Base-by-base conservation (phyloP, 2,329 filamentous ascomycete genomes). In the Huntiella moniliformis region DNA sequence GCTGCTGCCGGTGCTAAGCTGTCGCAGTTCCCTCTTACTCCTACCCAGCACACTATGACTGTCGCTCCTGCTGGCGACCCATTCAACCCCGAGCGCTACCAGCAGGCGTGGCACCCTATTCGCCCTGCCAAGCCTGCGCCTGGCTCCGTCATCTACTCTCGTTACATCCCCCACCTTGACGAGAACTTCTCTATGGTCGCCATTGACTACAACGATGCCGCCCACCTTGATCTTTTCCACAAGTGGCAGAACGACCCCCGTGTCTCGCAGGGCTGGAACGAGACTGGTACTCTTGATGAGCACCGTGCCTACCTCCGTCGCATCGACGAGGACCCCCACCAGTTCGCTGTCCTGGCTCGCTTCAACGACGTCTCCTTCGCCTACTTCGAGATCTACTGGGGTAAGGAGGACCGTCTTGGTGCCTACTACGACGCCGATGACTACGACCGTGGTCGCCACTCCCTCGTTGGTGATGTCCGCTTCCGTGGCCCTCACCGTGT, bases 301-400 rank as follows among this genome's bases (percentile, higher is more conserved):
- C 82, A 87, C 59, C 70, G 74, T 50, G 70, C 76, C 54, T 87
- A 88, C 58, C 67, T 86, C 44, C 67, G 71, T 28, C 71, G 71
- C 52, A 67, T 80, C 46, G 74, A 84, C 55, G 69, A 73, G 38
- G 82, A 87, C 57, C 74, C 78, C 22, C 82, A 87, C 59, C 73
- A 79, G 51, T 63, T 85, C 44, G 73, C 77, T 17, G 64, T 87
- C 39, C 65, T 87, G 49, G 82, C 76, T 5, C 70, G 71, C 18
- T 88, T 84, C 57, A 72, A 87, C 47, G 77, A 80, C 28, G 68
- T 67, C 2, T 71, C 66, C 41, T 87, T 87, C 58, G 77, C 79
- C 0, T 87, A 87, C 58, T 86, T 82, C 56, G 82, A 88, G 58
- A 66, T 86, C 1, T 87, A 86, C 59, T 87, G 80, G 80, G 78